Conservation (phyloP, 2,329 filamentous ascomycete species). For the Spiromastix sp. region DNA sequence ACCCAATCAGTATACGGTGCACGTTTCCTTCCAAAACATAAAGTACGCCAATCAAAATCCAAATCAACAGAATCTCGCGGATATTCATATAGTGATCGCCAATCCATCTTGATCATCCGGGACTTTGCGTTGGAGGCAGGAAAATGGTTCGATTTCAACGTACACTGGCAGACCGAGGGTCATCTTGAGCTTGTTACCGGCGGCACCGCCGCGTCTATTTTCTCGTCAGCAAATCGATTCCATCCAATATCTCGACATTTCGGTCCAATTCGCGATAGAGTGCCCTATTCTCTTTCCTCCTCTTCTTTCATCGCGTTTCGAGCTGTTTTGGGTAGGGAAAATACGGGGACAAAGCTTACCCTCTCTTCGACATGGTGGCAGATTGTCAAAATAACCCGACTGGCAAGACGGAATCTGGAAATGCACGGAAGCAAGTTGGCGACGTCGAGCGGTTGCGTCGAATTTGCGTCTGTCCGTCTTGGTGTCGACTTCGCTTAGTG, state of each 20-base stretch:
- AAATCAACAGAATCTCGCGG: too few relatives aligned
- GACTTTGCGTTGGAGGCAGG: too few relatives aligned
- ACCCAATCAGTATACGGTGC: too few relatives aligned
- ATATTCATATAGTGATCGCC: too few relatives aligned
- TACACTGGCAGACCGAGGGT: constrained; percentile 99
- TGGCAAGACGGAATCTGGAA: constrained; percentile 16
- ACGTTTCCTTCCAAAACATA: too few relatives aligned
- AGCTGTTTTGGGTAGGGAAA: constrained; percentile 5
- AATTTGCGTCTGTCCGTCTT: constrained; percentile 20
- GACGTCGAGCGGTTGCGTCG: constrained; percentile 19
- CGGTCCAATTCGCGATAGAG: not conserved
- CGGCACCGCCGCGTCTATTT: constrained; percentile 66
- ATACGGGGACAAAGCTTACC: constrained; percentile 32
- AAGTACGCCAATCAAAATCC: too few relatives aligned
- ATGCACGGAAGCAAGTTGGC: constrained; percentile 8
- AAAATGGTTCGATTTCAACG: constrained; percentile 34
- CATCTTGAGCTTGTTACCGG: constrained; percentile 99
- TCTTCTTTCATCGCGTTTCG: not conserved
- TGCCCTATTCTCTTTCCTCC: not conserved
- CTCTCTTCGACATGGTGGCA: constrained; percentile 42
- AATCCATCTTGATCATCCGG: too few relatives aligned
- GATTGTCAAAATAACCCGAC: constrained; percentile 28
- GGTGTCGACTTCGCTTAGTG: constrained; percentile 33
- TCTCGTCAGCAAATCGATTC: constrained; percentile 11
- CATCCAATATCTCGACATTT: not conserved